phyloP scores from a whole-genome alignment of 2,329 filamentous ascomycete genomes.

The Keithomyces neogunnii region DNA sequence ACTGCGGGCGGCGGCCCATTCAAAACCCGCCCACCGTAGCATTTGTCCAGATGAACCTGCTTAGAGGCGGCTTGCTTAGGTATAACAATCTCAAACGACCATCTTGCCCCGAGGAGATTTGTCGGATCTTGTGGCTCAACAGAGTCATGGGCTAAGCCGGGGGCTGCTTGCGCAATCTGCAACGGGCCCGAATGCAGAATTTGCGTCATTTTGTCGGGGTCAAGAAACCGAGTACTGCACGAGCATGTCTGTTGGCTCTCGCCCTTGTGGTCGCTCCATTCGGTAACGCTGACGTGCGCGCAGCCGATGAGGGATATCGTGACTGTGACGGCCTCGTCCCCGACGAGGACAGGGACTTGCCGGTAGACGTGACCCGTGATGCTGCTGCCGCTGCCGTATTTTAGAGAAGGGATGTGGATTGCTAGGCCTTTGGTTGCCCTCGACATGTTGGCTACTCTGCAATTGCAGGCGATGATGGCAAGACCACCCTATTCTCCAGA shows the following conservation, averaged over 20 bases:
- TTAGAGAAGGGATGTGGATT: not conserved
- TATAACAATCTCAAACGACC: no score
- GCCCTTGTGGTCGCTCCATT: not conserved
- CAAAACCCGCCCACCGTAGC: no score
- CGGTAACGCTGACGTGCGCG: not conserved
- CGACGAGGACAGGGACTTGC: not conserved
- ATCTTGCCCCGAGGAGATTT: no score
- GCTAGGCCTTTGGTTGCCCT: not conserved
- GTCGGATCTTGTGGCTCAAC: no score
- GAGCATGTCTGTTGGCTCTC: not conserved
- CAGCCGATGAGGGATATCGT: not conserved
- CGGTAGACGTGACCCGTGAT: not conserved
- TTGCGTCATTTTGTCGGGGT: not conserved
- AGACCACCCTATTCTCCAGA: no score
- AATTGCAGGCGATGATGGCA: no score
- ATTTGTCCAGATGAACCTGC: no score
- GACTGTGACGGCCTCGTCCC: not conserved
- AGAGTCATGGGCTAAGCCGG: no score
- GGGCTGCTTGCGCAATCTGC: not conserved
- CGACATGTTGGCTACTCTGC: no score
- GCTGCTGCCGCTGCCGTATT: not conserved
- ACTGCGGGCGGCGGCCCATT: no score
- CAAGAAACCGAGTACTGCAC: not conserved
- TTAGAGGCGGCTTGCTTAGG: no score
- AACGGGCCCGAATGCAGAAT: not conserved